Evolutionary conservation across 1,284 basidiomycete genomes (phyloP), one percentile per base, ranked within the genome.

Genomic region (Marasmius fiardii): DNA sequence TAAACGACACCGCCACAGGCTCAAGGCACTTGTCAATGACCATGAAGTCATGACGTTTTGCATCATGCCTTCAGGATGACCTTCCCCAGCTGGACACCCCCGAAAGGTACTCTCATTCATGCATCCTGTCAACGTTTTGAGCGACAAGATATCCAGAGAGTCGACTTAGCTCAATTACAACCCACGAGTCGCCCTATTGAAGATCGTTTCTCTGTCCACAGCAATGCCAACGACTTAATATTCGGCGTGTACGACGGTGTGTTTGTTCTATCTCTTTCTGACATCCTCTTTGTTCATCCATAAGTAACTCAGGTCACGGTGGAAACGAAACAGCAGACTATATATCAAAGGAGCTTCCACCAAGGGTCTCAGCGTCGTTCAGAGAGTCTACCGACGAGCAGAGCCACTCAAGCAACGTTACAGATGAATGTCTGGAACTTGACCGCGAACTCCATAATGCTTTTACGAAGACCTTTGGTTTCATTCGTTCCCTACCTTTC

Each of bases 251-350:
- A 47, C 12, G 20, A 47, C 24, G 23, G 44, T 26, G 6, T 16
- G 71, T 72, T 28, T 72, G 69, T 54, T 69, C 72, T 61, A 68
- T 70, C 71, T 54, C 52, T n/a, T n/a, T n/a, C n/a, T n/a, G n/a
- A n/a, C n/a, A n/a, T n/a, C n/a, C n/a, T n/a, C n/a, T n/a, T n/a
- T n/a, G n/a, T n/a, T n/a, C n/a, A n/a, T n/a, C n/a, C n/a, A n/a
- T n/a, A n/a, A n/a, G n/a, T n/a, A n/a, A n/a, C 55, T 24, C 56
- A 71, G 71, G 69, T 18, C 71, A 73, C 53, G 68, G 70, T 20
- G 70, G 71, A 47, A 56, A 67, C 47, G 65, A 66, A 35, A 68
- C 69, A 23, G 68, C 71, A 44, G 67, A 71, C 10, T 58, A 71
- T 52, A 60, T 73, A 50, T 68, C 68, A 47, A 57, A 58, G 45